These are phyloP conservation scores for Climacium dendroides DNA, from an alignment of 225 moss, liverwort and hornwort genomes.

Conservation along the genomic window DNA sequence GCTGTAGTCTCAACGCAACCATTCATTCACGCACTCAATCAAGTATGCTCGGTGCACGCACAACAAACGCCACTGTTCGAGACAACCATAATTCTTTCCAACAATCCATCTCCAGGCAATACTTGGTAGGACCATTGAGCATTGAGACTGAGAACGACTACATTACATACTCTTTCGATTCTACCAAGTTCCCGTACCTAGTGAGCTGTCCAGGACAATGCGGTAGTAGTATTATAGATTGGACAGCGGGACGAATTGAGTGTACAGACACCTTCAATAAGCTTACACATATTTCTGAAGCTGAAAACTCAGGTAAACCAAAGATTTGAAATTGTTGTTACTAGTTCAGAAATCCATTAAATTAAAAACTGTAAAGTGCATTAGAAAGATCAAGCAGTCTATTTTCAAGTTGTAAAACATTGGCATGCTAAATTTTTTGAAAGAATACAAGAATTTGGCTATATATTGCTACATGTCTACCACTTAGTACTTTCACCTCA, in stretches of 20 bases:
- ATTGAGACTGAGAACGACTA: background rate
- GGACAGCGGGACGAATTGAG: background rate
- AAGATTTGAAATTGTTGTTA: background rate
- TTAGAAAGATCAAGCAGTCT: background rate
- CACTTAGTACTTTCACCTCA: background rate
- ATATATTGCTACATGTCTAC: too few species aligned
- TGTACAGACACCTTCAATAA: background rate
- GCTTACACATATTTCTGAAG: background rate
- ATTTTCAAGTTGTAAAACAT: background rate
- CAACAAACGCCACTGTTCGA: background rate
- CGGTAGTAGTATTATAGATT: background rate
- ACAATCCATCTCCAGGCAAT: background rate
- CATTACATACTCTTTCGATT: background rate
- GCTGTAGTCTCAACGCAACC: conserved; percentile 13
- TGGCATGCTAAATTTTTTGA: background rate
- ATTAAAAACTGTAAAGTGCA: background rate
- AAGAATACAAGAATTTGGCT: background rate
- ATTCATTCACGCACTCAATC: background rate
- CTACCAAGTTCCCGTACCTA: background rate
- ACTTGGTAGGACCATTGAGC: background rate
- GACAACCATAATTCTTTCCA: background rate
- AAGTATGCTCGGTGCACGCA: background rate
- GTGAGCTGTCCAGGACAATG: background rate
- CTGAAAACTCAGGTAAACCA: background rate
- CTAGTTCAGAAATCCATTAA: background rate